phyloP scores from a whole-genome alignment of 139 green algal species.

The Asterochloris erici region DNA sequence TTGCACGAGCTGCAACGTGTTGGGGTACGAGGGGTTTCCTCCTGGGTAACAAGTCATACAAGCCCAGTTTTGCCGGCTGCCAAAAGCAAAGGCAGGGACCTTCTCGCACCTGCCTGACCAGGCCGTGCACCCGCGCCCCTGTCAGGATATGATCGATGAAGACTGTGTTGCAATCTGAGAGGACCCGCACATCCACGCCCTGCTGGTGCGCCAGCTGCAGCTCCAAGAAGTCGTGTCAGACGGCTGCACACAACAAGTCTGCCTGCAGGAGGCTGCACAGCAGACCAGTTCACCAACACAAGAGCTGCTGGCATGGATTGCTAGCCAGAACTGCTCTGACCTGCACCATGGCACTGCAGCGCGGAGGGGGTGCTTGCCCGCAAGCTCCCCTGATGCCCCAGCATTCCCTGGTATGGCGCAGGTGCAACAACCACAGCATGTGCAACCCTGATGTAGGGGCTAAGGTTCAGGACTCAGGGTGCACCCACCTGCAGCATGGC shows the following conservation, averaged over 20 bases:
- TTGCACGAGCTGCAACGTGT: too few species aligned
- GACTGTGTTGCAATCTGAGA: slow-evolving; percentile 73
- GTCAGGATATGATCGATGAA: slow-evolving; percentile 77
- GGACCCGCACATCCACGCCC: slow-evolving; percentile 45
- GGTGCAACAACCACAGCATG: background rate
- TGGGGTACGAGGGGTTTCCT: too few species aligned
- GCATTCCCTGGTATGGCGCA: background rate
- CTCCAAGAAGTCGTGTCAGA: background rate
- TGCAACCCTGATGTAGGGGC: too few species aligned
- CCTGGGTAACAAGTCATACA: too few species aligned
- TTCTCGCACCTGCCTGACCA: slow-evolving; percentile 45
- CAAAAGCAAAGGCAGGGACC: too few species aligned
- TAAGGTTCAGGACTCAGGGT: too few species aligned
- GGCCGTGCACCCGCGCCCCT: slow-evolving; percentile 39
- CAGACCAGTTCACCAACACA: background rate
- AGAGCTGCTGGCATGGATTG: background rate
- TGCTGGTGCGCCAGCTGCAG: slow-evolving; percentile 28
- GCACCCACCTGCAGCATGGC: slow-evolving; percentile 44
- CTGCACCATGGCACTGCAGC: background rate
- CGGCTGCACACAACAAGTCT: background rate
- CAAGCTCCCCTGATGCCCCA: background rate
- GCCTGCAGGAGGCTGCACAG: background rate
- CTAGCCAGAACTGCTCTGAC: background rate
- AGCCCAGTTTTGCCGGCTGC: too few species aligned
- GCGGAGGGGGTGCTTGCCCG: background rate